A percentile compares a stretch with the other conserved stretches of the same genome.
Evolutionary conservation across 2,329 filamentous ascomycete species (phyloP).

Genomic region (Arthrobotrys pseudoclavata): DNA sequence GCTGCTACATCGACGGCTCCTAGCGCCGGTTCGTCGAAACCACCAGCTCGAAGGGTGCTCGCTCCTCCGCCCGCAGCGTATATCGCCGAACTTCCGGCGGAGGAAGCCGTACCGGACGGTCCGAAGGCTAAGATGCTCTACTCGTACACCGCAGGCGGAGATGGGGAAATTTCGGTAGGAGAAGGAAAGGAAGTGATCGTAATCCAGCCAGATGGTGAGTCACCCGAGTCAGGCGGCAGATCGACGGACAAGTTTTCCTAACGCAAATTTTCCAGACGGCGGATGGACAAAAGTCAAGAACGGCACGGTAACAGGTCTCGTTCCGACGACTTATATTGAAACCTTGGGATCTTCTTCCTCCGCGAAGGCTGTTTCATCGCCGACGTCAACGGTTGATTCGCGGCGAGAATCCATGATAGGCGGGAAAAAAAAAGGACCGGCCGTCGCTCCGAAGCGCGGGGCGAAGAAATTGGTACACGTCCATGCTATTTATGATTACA

Average conservation of each 20-base stretch:
- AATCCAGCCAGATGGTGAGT: conserved; percentile 88
- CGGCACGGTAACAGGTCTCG: conserved; percentile 82
- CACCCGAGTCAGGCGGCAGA: conserved; percentile 49
- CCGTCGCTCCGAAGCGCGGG: conserved; percentile 88
- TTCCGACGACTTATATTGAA: conserved; percentile 89
- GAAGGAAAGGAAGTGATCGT: conserved; percentile 84
- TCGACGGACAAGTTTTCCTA: conserved; percentile 68
- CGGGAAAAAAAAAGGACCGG: conserved; percentile 87
- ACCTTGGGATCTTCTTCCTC: conserved; percentile 65
- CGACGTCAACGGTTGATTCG: conserved; percentile 56
- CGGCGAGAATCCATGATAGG: conserved; percentile 33
- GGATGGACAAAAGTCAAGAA: conserved; percentile 90
- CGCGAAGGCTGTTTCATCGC: conserved; percentile 66
- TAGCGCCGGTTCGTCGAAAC: conserved; percentile 36
- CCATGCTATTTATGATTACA: conserved; percentile 92
- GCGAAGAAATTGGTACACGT: conserved; percentile 96
- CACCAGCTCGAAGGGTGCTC: conserved; percentile 73
- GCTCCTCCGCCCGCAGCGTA: conserved; percentile 90
- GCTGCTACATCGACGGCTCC: conserved; percentile 38
- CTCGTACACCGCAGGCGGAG: conserved; percentile 81
- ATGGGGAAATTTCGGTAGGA: conserved; percentile 83
- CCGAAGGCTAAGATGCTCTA: conserved; percentile 91
- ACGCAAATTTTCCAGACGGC: conserved; percentile 30
- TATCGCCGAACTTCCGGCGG: conserved; percentile 75
- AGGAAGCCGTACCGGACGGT: conserved; percentile 66